Conservation (phyloP, 345 rosid species). For the Punica granatum region DNA sequence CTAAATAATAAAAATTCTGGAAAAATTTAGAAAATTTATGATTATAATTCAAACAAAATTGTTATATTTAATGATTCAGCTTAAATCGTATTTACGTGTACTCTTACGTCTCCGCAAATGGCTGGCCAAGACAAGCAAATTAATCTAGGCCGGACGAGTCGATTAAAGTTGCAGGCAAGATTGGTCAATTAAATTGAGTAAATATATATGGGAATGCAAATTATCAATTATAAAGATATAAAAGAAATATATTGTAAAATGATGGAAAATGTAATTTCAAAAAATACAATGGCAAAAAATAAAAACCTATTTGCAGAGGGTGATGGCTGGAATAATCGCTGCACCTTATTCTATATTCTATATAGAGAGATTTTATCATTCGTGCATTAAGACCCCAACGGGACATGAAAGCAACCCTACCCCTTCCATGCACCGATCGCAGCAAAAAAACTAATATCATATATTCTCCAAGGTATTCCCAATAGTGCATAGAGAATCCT, state of each 20-base stretch:
- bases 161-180: too few relatives aligned
- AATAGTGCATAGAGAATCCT: neutral
- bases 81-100: too few relatives aligned
- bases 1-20: too few relatives aligned
- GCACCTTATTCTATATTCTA: constrained; percentile 10
- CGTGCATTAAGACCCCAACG: neutral
- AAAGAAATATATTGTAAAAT: neutral
- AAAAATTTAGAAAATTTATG: too few relatives aligned
- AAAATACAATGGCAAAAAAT: neutral
- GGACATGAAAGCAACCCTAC: constrained; percentile 4
- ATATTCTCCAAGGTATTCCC: neutral
- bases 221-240: neutral
- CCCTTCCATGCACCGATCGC: constrained; percentile 2
- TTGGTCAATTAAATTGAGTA: too few relatives aligned
- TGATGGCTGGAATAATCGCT: constrained; percentile 7
- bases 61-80: too few relatives aligned
- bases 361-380: neutral
- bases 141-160: too few relatives aligned
- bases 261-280: neutral
- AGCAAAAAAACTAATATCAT: neutral
- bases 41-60: too few relatives aligned
- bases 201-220: neutral
- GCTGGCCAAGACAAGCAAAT: too few relatives aligned
- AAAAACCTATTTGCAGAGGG: constrained; percentile 6
- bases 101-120: too few relatives aligned